Percentiles rank a stretch among this genome's conserved stretches.
These are phyloP conservation scores for Gossypium stocksii DNA, from an alignment of 345 rosid genomes.

Conservation along the genomic window DNA sequence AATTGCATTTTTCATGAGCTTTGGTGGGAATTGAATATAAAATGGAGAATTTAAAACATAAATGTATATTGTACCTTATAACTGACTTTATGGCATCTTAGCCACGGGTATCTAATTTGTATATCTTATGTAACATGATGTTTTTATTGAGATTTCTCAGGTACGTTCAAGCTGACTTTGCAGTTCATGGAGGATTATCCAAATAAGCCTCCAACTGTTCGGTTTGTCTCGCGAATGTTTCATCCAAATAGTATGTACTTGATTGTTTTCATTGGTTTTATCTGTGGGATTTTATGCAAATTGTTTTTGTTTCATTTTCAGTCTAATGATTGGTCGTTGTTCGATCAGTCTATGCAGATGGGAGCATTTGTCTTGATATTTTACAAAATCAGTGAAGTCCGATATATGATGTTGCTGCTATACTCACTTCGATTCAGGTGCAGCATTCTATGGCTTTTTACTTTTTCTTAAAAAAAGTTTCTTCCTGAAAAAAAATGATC, in stretches of 20 bases:
- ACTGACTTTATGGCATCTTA: too few species aligned
- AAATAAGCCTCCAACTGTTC: conserved; percentile 61
- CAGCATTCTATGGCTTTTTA: not conserved
- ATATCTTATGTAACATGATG: not conserved
- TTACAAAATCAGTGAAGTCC: conserved; percentile 99
- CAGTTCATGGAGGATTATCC: conserved; percentile 67
- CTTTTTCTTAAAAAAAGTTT: not conserved
- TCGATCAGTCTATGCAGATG: conserved; percentile 84
- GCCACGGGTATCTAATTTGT: not conserved
- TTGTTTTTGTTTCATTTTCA: not conserved
- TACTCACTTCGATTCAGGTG: conserved; percentile 96
- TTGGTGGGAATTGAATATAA: too few species aligned
- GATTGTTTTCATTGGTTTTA: not conserved
- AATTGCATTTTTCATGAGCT: too few species aligned
- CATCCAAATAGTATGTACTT: conserved; percentile 59
- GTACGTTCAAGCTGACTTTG: conserved; percentile 61
- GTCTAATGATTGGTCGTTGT: conserved; percentile 10
- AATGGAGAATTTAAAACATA: too few species aligned
- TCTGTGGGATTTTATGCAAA: not conserved
- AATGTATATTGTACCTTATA: too few species aligned
- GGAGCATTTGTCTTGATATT: conserved; percentile 93
- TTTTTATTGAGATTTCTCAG: conserved; percentile 24
- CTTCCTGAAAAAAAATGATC: not conserved
- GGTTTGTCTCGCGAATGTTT: conserved; percentile 64
- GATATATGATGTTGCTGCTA: conserved; percentile 94